These are phyloP conservation scores for Globisporangium viniferum DNA, from an alignment of 352 stramenopile species.

Conservation along the genomic window DNA sequence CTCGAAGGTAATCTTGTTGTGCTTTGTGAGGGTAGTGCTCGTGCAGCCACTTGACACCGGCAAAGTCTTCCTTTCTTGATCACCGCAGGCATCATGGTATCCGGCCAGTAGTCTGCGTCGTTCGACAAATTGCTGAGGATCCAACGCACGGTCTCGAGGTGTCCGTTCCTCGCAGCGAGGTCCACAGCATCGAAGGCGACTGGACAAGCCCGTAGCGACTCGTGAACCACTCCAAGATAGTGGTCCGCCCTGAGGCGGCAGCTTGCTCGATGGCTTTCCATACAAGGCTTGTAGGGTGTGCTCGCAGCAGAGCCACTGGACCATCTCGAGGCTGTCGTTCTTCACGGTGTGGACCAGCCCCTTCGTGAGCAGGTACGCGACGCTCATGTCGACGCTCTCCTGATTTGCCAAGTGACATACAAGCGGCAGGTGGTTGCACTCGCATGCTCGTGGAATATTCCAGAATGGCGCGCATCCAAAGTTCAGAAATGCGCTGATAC, in stretches of 20 bases:
- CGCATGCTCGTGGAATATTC: background rate
- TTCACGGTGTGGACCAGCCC: background rate
- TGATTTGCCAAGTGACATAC: no score
- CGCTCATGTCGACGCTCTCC: background rate
- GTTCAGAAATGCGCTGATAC: background rate
- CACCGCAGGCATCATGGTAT: no score
- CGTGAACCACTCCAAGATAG: background rate
- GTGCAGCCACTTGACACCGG: background rate
- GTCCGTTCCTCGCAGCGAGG: background rate
- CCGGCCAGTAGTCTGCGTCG: background rate
- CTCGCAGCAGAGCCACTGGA: background rate
- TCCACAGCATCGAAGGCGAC: background rate
- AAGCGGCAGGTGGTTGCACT: background rate
- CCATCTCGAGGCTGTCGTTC: background rate
- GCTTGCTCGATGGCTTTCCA: background rate
- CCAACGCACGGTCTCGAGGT: background rate
- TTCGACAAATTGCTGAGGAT: background rate
- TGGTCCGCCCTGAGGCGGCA: background rate
- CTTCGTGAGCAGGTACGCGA: background rate
- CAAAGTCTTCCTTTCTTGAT: background rate
- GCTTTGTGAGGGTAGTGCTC: background rate
- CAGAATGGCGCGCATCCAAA: background rate
- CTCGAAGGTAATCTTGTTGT: no score
- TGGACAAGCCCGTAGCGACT: background rate
- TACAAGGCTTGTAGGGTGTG: background rate